Percentiles rank a stretch among this genome's conserved stretches.
Evolutionary conservation across 805 yeast species (phyloP).

Genomic region (Zygosaccharomyces bisporus): DNA sequence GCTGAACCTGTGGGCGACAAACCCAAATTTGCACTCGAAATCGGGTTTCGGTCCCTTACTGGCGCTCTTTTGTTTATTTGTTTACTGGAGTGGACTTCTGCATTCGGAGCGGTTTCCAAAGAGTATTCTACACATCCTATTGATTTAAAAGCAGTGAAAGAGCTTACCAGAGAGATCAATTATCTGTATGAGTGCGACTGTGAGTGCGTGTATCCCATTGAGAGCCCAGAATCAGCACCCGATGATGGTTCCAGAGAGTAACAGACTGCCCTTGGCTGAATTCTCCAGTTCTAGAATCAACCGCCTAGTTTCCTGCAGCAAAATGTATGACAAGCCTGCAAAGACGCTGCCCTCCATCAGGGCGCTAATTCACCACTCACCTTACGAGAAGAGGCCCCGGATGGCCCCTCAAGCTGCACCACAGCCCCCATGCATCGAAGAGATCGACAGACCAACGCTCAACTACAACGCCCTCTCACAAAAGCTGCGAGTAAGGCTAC

Average conservation of each 20-base stretch:
- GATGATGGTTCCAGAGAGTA: constrained; percentile 21
- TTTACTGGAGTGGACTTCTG: constrained; percentile 7
- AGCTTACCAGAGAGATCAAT: not conserved
- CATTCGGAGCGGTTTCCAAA: constrained; percentile 6
- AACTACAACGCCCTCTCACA: constrained; percentile 24
- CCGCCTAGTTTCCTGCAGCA: constrained; percentile 12
- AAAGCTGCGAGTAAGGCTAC: constrained; percentile 45
- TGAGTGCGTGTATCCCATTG: not conserved
- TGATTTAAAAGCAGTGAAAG: constrained; percentile 1
- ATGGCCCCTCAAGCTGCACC: not conserved
- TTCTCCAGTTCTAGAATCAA: constrained; percentile 28
- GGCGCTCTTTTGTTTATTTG: constrained; percentile 7
- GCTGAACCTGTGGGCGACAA: not conserved
- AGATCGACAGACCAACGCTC: not conserved
- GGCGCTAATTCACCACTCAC: constrained; percentile 17
- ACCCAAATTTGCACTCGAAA: not conserved
- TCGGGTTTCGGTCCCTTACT: not conserved
- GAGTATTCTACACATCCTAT: not conserved
- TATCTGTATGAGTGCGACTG: not conserved
- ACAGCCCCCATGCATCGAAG: constrained; percentile 5
- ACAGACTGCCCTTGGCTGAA: constrained; percentile 29
- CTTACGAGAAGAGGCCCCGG: constrained; percentile 8
- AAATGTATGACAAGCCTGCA: not conserved
- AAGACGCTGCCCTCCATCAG: constrained; percentile 23
- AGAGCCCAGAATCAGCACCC: not conserved